A percentile compares a stretch with the other conserved stretches of the same genome.
phyloP scores from a whole-genome alignment of 805 yeast species.

The Kodamaea neixiangensis region DNA sequence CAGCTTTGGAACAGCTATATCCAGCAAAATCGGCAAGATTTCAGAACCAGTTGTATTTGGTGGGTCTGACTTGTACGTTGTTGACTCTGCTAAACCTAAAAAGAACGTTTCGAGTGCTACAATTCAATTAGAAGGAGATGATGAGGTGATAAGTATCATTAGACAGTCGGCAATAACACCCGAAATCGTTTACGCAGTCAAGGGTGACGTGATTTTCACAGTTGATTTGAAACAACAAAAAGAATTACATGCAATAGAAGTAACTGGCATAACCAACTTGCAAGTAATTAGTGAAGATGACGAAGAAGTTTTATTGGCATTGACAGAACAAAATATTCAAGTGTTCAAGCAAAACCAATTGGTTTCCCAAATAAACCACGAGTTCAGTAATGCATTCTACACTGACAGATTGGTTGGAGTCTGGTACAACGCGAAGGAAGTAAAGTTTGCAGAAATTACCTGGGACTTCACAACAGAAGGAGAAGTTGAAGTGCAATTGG shows the following conservation, averaged over 20 bases:
- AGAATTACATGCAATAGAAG: not conserved
- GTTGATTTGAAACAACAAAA: not conserved
- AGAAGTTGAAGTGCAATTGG: constrained; percentile 13
- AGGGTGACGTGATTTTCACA: not conserved
- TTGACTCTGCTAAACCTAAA: constrained; percentile 25
- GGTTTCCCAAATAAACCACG: not conserved
- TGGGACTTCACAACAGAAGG: constrained; percentile 15
- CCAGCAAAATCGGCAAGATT: constrained; percentile 15
- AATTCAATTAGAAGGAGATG: not conserved
- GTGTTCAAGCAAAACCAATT: constrained; percentile 21
- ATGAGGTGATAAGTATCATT: not conserved
- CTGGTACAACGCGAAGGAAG: constrained; percentile 35
- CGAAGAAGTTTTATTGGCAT: constrained; percentile 26
- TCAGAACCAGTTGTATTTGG: constrained; percentile 13
- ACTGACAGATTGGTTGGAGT: constrained; percentile 41
- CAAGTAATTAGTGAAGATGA: constrained; percentile 20
- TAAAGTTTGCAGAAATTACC: constrained; percentile 23
- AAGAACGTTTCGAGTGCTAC: constrained; percentile 8
- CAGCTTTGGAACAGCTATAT: constrained; percentile 9
- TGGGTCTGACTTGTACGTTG: constrained; percentile 29
- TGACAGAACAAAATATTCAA: constrained; percentile 32
- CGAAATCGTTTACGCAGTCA: not conserved
- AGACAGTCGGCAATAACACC: not conserved
- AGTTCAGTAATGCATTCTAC: constrained; percentile 32
- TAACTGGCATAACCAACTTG: constrained; percentile 28